These are phyloP conservation scores for Sporisorium exsertum DNA, from an alignment of 1,284 basidiomycete genomes.

Conservation along the genomic window DNA sequence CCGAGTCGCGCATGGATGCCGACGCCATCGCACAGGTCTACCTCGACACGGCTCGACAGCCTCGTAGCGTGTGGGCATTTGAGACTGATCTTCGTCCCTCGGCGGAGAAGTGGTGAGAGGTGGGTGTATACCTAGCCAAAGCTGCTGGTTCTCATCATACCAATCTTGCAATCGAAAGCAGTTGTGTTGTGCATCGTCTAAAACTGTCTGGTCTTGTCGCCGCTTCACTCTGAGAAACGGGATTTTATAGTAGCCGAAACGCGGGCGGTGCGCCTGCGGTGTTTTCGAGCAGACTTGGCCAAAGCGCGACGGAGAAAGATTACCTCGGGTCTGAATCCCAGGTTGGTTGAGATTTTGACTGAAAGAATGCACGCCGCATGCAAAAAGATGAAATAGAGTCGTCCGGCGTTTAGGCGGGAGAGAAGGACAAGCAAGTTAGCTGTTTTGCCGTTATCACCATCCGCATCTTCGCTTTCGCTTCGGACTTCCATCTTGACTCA, in stretches of 20 bases:
- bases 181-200: too few relatives aligned
- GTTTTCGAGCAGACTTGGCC: constrained; percentile 1
- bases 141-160: too few relatives aligned
- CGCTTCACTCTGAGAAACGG: neutral
- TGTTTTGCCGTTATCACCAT: too few relatives aligned
- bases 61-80: constrained; percentile 47
- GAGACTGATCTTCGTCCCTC: constrained; percentile 48
- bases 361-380: neutral
- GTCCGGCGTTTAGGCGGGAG: neutral
- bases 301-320: constrained; percentile 3
- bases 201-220: neutral
- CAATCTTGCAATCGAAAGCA: neutral
- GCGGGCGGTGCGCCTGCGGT: neutral
- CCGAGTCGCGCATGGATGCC: constrained; percentile 44
- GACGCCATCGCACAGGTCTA: constrained; percentile 56
- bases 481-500: neutral
- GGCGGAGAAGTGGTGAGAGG: constrained; percentile 35
- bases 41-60: constrained; percentile 41
- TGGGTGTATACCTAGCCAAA: too few relatives aligned
- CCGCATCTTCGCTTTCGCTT: neutral
- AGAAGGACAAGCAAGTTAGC: too few relatives aligned
- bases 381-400: neutral
- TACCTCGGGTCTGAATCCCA: neutral
- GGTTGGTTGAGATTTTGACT: neutral
- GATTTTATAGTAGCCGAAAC: neutral